Percentiles rank a stretch among this genome's conserved stretches.
phyloP scores from a whole-genome alignment of 2,329 filamentous ascomycete genomes.

The Cyphellophora europaea region DNA sequence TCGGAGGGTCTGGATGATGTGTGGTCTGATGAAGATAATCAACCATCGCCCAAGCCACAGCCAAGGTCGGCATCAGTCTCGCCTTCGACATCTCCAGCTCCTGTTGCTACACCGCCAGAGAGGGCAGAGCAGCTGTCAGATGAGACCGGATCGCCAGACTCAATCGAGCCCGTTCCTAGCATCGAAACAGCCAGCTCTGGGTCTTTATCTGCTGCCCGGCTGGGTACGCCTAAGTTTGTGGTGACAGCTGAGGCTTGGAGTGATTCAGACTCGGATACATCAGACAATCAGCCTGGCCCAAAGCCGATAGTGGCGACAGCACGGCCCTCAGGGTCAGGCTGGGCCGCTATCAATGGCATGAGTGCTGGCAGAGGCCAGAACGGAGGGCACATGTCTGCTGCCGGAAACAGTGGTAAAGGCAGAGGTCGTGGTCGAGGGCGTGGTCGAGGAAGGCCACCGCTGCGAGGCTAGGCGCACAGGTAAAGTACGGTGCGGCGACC shows the following conservation, averaged over 20 bases:
- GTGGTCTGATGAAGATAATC: slow-evolving; percentile 7
- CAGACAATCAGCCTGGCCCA: not conserved
- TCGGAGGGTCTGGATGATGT: slow-evolving; percentile 15
- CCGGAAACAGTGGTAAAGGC: not conserved
- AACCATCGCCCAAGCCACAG: not conserved
- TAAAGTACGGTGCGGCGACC: no score
- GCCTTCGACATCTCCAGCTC: not conserved
- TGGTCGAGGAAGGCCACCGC: not conserved
- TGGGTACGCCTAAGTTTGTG: not conserved
- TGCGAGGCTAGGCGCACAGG: no score
- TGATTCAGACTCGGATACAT: not conserved
- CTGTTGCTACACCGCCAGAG: not conserved
- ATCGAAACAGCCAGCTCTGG: not conserved
- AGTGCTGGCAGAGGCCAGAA: not conserved
- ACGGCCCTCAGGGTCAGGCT: not conserved
- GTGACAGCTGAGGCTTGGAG: not conserved
- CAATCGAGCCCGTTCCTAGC: no score
- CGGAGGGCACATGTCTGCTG: no score
- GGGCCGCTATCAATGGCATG: not conserved
- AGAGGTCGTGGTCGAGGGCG: not conserved
- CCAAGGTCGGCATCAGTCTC: not conserved
- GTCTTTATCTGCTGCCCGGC: not conserved
- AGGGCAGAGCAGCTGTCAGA: not conserved
- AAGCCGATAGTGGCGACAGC: not conserved
- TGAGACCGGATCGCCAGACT: no score